phyloP scores from a whole-genome alignment of 2,329 filamentous ascomycete genomes.

The Pseudogymnoascus sp. region DNA sequence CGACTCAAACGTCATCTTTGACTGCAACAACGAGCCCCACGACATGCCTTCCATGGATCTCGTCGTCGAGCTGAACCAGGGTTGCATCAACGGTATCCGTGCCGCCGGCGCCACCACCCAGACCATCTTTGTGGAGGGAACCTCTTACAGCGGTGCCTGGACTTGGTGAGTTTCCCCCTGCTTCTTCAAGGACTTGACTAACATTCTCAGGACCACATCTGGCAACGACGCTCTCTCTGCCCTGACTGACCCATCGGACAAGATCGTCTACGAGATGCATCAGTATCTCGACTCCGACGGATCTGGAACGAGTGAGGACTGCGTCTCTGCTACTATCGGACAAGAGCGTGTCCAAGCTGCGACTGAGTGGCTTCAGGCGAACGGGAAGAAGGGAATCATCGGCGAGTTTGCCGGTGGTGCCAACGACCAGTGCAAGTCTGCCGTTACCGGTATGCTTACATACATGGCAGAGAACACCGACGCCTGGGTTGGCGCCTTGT shows the following conservation, averaged over 20 bases:
- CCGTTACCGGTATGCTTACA: constrained; percentile 40
- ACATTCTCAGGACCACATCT: constrained; percentile 19
- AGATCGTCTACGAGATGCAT: constrained; percentile 52
- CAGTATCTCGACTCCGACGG: constrained; percentile 50
- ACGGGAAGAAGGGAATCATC: constrained; percentile 43
- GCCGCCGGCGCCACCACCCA: constrained; percentile 36
- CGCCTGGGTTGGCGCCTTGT: constrained; percentile 40
- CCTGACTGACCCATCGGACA: constrained; percentile 43
- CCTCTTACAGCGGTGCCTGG: constrained; percentile 37
- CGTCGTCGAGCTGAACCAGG: constrained; percentile 35
- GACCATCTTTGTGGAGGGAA: constrained; percentile 50
- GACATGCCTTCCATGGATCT: constrained; percentile 32
- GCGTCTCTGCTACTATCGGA: constrained; percentile 44
- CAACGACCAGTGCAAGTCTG: constrained; percentile 40
- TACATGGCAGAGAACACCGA: constrained; percentile 41
- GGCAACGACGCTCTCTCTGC: constrained; percentile 39
- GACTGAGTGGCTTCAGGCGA: constrained; percentile 44
- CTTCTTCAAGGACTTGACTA: background rate
- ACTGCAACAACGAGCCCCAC: constrained; percentile 38
- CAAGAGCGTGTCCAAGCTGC: constrained; percentile 40
- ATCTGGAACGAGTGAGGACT: constrained; percentile 40
- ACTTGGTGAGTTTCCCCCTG: constrained; percentile 31
- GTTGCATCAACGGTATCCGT: constrained; percentile 33
- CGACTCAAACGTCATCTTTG: constrained; percentile 31
- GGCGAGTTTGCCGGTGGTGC: constrained; percentile 46